Evolutionary conservation across 345 rosid species (phyloP).

Genomic region (Moringa oleifera): DNA sequence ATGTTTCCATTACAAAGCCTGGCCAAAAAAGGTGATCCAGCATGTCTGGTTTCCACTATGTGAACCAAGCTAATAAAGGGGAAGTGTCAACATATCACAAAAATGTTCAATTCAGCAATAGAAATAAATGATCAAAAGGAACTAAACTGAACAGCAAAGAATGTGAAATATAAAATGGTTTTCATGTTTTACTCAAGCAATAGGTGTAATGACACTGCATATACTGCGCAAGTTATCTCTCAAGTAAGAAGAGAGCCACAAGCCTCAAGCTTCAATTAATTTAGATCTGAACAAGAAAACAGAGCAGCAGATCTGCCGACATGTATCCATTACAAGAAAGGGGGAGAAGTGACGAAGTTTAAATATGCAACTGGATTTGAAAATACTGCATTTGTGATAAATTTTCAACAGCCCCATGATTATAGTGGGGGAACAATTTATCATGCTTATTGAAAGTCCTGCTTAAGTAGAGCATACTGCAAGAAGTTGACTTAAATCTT

Average conservation of each 20-base stretch:
- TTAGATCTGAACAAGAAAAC: background rate
- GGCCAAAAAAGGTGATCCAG: no score
- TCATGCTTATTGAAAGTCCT: conserved; percentile 19
- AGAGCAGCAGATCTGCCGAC: background rate
- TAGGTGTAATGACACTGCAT: no score
- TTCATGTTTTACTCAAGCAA: no score
- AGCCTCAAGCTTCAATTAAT: background rate
- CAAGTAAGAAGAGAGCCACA: no score
- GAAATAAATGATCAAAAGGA: background rate
- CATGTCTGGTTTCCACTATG: no score
- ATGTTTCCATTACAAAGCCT: background rate
- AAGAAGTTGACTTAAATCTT: conserved; percentile 29
- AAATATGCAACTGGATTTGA: background rate
- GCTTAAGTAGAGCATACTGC: conserved; percentile 10
- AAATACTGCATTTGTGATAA: background rate
- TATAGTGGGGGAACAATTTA: no score
- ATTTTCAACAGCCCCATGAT: no score
- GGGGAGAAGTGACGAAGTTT: background rate
- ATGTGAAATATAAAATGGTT: no score
- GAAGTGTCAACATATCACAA: no score
- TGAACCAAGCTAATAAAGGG: no score
- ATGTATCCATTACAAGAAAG: background rate
- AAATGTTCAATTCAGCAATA: background rate
- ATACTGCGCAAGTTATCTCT: no score
- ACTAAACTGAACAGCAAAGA: background rate